Evolutionary conservation across 2,329 filamentous ascomycete genomes (phyloP).

Genomic region (Claviceps sp.): DNA sequence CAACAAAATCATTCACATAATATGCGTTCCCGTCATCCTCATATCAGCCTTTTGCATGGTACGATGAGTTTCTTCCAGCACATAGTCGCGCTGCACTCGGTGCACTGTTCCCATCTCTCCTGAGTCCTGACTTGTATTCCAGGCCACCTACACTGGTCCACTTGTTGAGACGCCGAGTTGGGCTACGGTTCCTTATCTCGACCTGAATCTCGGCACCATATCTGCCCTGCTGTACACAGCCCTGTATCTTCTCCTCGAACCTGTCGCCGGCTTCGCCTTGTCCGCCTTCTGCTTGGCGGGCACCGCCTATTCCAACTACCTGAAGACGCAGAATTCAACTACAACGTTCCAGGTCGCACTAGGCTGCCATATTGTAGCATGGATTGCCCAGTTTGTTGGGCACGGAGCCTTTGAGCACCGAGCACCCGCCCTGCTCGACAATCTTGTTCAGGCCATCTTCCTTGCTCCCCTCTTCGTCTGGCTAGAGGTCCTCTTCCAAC

Average conservation of each 20-base stretch:
- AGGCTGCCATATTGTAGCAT: constrained; percentile 57
- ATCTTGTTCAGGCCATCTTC: constrained; percentile 81
- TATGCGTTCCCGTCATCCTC: constrained; percentile 64
- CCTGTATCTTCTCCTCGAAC: constrained; percentile 85
- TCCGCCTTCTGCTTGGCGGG: constrained; percentile 62
- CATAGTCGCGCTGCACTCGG: neutral
- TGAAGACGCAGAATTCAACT: constrained; percentile 44
- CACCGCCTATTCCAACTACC: constrained; percentile 63
- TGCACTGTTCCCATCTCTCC: neutral
- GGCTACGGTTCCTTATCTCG: constrained; percentile 53
- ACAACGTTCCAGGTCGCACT: constrained; percentile 44
- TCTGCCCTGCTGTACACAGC: constrained; percentile 54
- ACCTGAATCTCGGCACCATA: constrained; percentile 53
- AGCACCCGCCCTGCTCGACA: constrained; percentile 81
- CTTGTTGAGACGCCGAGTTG: constrained; percentile 52
- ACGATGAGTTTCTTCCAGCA: constrained; percentile 18
- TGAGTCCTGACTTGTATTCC: constrained; percentile 7
- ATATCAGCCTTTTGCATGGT: constrained; percentile 60
- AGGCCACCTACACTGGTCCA: constrained; percentile 50
- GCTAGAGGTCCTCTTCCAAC: constrained; percentile 81
- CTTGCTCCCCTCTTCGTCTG: constrained; percentile 94
- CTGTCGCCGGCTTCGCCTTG: constrained; percentile 71
- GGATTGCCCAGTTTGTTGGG: constrained; percentile 83
- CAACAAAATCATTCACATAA: constrained; percentile 68
- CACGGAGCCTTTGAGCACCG: constrained; percentile 82